phyloP scores from a whole-genome alignment of 2,329 filamentous ascomycete genomes.

The Paradendryphiella salina region DNA sequence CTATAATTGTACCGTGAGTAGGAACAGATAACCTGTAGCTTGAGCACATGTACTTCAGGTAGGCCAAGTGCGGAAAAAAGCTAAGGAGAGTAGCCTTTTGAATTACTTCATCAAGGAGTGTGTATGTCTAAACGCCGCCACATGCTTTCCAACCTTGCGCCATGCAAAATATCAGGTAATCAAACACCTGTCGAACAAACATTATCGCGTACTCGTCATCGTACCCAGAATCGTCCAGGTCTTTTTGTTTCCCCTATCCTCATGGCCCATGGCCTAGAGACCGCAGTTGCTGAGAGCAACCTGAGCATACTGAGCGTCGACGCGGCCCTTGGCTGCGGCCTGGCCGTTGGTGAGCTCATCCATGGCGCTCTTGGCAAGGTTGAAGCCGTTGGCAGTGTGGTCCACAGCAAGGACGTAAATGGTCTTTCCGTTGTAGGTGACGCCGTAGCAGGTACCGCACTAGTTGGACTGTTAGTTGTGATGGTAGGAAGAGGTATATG shows the following conservation, averaged over 20 bases:
- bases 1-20: too few relatives aligned
- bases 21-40: too few relatives aligned
- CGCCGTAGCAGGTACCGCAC: slow-evolving; percentile 58
- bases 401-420: slow-evolving; percentile 58
- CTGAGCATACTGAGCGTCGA: slow-evolving; percentile 48
- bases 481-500: background rate
- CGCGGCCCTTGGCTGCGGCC: slow-evolving; percentile 51
- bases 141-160: slow-evolving; percentile 6
- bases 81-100: background rate
- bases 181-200: slow-evolving; percentile 5
- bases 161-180: slow-evolving; percentile 6
- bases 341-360: slow-evolving; percentile 54
- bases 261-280: slow-evolving; percentile 16
- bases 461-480: slow-evolving; percentile 25
- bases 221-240: background rate
- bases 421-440: slow-evolving; percentile 53
- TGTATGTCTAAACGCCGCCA: slow-evolving; percentile 11
- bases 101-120: slow-evolving; percentile 17
- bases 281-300: slow-evolving; percentile 46
- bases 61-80: too few relatives aligned
- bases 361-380: slow-evolving; percentile 55
- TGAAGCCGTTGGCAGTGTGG: slow-evolving; percentile 53
- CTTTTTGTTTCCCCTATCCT: background rate
- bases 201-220: slow-evolving; percentile 6
- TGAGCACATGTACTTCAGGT: too few relatives aligned